Conservation (phyloP, 352 stramenopile species). For the Phytophthora meadii region DNA sequence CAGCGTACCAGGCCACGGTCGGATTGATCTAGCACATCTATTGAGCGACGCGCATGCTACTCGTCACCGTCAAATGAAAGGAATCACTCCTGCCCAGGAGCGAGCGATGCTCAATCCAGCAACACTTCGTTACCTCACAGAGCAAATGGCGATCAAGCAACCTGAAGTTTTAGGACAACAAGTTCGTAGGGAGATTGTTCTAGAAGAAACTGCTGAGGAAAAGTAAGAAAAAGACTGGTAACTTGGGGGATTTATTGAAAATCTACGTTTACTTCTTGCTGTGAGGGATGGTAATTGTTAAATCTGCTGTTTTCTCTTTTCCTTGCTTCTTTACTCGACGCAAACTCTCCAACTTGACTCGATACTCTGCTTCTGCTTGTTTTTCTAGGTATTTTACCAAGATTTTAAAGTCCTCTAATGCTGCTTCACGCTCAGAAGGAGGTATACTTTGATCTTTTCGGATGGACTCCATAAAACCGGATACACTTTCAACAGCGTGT, state of each 20-base stretch:
- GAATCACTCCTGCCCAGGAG: constrained; percentile 24
- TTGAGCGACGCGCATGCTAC: constrained; percentile 59
- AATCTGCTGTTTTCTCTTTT: constrained; percentile 12
- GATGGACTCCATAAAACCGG: constrained; percentile 19
- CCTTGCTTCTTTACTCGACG: constrained; percentile 32
- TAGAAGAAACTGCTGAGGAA: constrained; percentile 47
- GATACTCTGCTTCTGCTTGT: constrained; percentile 59
- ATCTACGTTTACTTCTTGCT: constrained; percentile 4
- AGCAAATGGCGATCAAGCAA: constrained; percentile 60
- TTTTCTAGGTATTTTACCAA: constrained; percentile 59
- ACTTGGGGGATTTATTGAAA: neutral
- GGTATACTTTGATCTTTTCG: constrained; percentile 15
- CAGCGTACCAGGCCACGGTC: constrained; percentile 50
- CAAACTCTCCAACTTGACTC: constrained; percentile 54
- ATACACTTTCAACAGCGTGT: constrained; percentile 55
- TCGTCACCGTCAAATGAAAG: constrained; percentile 48
- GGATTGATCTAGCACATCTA: constrained; percentile 57
- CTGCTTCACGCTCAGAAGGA: constrained; percentile 17
- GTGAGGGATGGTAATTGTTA: neutral
- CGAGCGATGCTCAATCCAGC: constrained; percentile 64
- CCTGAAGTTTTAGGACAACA: constrained; percentile 24
- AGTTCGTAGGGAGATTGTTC: constrained; percentile 40
- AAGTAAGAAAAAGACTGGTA: constrained; percentile 36
- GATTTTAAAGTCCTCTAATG: constrained; percentile 16
- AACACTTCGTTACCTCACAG: constrained; percentile 61